Conservation (phyloP, 176 grass and related monocot species). For the Tillandsia fasciculata region DNA sequence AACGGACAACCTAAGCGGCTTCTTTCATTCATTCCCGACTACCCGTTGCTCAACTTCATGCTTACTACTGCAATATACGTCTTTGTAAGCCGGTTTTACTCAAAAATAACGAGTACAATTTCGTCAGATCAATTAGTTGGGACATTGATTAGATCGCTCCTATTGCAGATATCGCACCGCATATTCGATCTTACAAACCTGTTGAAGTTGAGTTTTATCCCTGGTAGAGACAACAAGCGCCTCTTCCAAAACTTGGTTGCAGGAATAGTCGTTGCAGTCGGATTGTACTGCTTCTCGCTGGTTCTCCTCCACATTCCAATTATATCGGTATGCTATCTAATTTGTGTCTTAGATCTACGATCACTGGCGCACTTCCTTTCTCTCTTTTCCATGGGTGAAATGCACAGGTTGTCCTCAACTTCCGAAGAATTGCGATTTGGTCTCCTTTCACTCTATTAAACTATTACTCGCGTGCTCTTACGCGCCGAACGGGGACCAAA, state of each 20-base stretch:
- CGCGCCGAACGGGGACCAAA: too few species aligned
- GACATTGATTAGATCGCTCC: background rate
- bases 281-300: conserved; percentile 64
- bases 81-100: conserved; percentile 37
- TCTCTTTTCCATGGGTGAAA: background rate
- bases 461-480: too few species aligned
- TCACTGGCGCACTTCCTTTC: background rate
- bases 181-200: conserved; percentile 51
- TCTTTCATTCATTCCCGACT: conserved; percentile 57
- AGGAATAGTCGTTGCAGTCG: conserved; percentile 46
- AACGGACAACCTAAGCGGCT: conserved; percentile 85
- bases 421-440: too few species aligned
- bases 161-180: conserved; percentile 64
- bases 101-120: background rate
- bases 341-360: background rate
- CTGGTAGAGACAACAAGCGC: conserved; percentile 68
- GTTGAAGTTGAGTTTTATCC: conserved; percentile 57
- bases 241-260: conserved; percentile 74
- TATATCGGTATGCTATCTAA: conserved; percentile 50
- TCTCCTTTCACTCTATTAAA: too few species aligned
- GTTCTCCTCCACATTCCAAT: conserved; percentile 61
- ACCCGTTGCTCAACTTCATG: conserved; percentile 73
- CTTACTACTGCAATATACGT: conserved; percentile 49
- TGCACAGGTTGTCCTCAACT: too few species aligned
- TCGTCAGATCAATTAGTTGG: background rate